These are phyloP conservation scores for Protea cynaroides DNA, from an alignment of 164 flowering plant genomes.

Conservation along the genomic window DNA sequence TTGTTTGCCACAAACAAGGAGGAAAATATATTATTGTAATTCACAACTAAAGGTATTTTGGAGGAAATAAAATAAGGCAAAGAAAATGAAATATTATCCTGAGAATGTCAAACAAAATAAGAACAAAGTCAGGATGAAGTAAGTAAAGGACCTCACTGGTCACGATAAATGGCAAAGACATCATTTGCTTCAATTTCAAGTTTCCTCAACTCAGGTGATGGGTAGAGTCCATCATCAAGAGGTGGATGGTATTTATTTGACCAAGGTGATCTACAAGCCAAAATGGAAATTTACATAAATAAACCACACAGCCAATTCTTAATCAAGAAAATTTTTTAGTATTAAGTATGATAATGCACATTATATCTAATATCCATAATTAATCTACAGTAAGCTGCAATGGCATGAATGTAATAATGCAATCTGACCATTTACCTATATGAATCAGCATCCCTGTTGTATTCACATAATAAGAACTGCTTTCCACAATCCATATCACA, in stretches of 20 bases:
- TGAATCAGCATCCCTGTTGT: constrained; percentile 98
- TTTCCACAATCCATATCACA: constrained; percentile 68
- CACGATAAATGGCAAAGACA: constrained; percentile 81
- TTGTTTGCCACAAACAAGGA: constrained; percentile 1
- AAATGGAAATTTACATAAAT: neutral
- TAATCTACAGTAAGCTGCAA: neutral
- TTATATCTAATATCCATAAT: neutral
- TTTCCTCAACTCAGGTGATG: constrained; percentile 77
- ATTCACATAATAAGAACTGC: constrained; percentile 91
- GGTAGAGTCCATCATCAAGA: constrained; percentile 67
- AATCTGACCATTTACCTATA: constrained; percentile 52
- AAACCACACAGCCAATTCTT: neutral
- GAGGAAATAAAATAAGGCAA: too few species aligned
- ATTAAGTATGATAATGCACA: too few species aligned
- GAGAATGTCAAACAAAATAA: neutral
- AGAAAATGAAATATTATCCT: too few species aligned
- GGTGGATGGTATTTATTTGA: constrained; percentile 88
- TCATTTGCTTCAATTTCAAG: constrained; percentile 97
- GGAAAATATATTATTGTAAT: neutral
- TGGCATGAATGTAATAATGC: neutral
- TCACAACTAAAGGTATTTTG: neutral
- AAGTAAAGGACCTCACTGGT: constrained; percentile 98
- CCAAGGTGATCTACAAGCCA: constrained; percentile 82
- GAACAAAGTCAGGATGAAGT: constrained; percentile 38
- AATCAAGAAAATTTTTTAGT: too few species aligned